Percentiles rank a stretch among this genome's conserved stretches.
Conservation (phyloP, 768 basidiomycete species). For the Suillus alpinus region DNA sequence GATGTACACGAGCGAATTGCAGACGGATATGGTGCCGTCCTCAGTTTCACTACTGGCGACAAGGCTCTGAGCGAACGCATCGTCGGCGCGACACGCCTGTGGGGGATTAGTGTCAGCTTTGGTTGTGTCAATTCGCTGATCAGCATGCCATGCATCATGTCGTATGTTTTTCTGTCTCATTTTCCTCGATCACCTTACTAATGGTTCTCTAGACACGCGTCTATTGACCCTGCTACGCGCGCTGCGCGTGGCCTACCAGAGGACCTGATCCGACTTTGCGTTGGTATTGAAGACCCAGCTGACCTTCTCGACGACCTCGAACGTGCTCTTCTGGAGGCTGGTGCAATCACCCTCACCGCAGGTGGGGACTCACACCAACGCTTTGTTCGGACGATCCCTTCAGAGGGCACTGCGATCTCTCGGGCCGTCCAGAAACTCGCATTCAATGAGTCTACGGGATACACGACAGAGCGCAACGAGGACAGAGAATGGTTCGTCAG, state of each 20-base stretch:
- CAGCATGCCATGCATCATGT: conserved; percentile 99
- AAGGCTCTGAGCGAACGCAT: conserved; percentile 88
- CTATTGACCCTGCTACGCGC: conserved; percentile 92
- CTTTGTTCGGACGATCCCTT: conserved; percentile 40
- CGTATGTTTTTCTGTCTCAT: conserved; percentile 57
- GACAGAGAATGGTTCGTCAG: conserved; percentile 81
- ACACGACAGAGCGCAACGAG: conserved; percentile 20
- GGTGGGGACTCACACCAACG: conserved; percentile 47
- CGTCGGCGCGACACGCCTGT: conserved; percentile 88
- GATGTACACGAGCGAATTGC: conserved; percentile 92
- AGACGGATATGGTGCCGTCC: conserved; percentile 86
- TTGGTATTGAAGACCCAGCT: conserved; percentile 93
- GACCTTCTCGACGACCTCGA: conserved; percentile 96
- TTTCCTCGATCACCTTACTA: conserved; percentile 4
- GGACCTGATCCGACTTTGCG: conserved; percentile 95
- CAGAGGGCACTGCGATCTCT: conserved; percentile 37
- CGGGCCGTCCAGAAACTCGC: conserved; percentile 71
- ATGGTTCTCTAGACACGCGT: conserved; percentile 71
- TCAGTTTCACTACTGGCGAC: conserved; percentile 93
- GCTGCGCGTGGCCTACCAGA: conserved; percentile 98
- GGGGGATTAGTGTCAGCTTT: conserved; percentile 98
- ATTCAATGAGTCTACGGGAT: conserved; percentile 24
- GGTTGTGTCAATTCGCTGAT: conserved; percentile 98
- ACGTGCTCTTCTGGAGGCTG: conserved; percentile 86
- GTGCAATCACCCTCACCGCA: conserved; percentile 68